A percentile compares a stretch with the other conserved stretches of the same genome.
Evolutionary conservation across 2,329 filamentous ascomycete species (phyloP).

Genomic region (Aspergillus carbonarius): DNA sequence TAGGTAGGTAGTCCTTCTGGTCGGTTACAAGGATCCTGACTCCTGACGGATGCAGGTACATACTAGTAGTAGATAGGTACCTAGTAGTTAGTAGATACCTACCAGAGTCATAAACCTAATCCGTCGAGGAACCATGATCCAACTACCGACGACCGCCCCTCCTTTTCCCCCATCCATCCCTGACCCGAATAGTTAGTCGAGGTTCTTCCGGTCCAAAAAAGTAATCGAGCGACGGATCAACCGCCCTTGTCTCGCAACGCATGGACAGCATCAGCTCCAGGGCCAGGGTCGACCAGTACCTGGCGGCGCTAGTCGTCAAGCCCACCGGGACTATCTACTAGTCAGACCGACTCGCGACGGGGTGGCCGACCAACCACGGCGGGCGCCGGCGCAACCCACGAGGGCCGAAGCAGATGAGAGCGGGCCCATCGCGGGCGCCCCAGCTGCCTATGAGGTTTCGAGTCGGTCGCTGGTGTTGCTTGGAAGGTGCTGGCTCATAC

Average conservation of each 20-base stretch:
- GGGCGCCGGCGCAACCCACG: conserved; percentile 8
- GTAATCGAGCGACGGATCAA: conserved; percentile 20
- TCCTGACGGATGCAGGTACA: too few species aligned
- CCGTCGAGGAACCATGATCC: background rate
- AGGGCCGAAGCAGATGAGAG: conserved; percentile 6
- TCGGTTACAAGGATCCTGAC: too few species aligned
- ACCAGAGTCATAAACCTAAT: background rate
- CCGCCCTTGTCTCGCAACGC: conserved; percentile 5
- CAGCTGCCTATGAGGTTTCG: background rate
- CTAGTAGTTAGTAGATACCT: too few species aligned
- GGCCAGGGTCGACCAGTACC: background rate
- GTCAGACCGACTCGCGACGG: conserved; percentile 9
- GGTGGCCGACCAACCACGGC: conserved; percentile 18
- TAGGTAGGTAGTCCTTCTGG: too few species aligned
- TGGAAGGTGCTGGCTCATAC: background rate
- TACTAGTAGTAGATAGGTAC: too few species aligned
- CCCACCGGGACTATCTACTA: conserved; percentile 4
- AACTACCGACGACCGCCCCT: background rate
- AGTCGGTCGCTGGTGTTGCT: background rate
- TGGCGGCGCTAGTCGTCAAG: conserved; percentile 11
- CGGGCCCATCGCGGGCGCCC: conserved; percentile 7
- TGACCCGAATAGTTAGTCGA: background rate
- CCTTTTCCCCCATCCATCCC: background rate
- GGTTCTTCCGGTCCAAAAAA: conserved; percentile 9
- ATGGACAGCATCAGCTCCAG: conserved; percentile 3